Evolutionary conservation across 352 stramenopile genomes (phyloP).

Genomic region (Phytopythium oedochilum): DNA sequence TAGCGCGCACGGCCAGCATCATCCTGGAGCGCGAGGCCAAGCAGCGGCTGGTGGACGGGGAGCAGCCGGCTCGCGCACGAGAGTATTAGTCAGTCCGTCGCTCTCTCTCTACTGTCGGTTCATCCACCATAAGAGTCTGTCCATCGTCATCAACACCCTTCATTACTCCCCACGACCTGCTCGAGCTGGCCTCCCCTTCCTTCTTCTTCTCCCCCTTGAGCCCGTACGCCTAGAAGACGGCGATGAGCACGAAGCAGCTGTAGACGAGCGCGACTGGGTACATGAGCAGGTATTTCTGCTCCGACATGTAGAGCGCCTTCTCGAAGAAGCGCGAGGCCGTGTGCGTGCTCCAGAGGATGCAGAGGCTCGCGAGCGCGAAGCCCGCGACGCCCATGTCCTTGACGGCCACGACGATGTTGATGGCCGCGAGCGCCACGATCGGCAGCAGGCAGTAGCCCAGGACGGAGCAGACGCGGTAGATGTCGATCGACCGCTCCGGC

Average conservation of each 20-base stretch:
- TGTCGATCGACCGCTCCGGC: slow-evolving; percentile 79
- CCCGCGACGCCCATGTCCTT: slow-evolving; percentile 73
- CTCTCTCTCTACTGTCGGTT: neutral
- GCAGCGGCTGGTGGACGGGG: neutral
- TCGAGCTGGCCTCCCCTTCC: too few relatives aligned
- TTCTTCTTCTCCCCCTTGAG: too few relatives aligned
- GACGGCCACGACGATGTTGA: slow-evolving; percentile 91
- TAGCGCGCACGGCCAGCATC: slow-evolving; percentile 13
- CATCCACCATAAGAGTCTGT: too few relatives aligned
- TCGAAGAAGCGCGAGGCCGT: slow-evolving; percentile 96
- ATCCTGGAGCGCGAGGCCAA: slow-evolving; percentile 9
- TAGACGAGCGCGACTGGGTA: slow-evolving; percentile 98
- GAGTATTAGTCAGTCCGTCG: neutral
- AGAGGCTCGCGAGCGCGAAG: slow-evolving; percentile 82
- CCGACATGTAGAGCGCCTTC: slow-evolving; percentile 91
- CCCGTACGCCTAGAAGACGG: slow-evolving; percentile 93
- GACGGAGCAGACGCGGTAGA: slow-evolving; percentile 93
- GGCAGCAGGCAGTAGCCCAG: slow-evolving; percentile 97
- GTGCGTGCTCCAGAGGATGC: slow-evolving; percentile 94
- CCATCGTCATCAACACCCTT: too few relatives aligned
- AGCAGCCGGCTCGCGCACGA: too few relatives aligned
- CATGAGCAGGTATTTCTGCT: slow-evolving; percentile 97
- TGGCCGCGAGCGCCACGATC: slow-evolving; percentile 92
- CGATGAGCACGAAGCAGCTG: slow-evolving; percentile 98
- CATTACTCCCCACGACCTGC: too few relatives aligned